Evolutionary conservation across 495 filamentous ascomycete species (phyloP).

Genomic region (Aspergillus conjunctus): DNA sequence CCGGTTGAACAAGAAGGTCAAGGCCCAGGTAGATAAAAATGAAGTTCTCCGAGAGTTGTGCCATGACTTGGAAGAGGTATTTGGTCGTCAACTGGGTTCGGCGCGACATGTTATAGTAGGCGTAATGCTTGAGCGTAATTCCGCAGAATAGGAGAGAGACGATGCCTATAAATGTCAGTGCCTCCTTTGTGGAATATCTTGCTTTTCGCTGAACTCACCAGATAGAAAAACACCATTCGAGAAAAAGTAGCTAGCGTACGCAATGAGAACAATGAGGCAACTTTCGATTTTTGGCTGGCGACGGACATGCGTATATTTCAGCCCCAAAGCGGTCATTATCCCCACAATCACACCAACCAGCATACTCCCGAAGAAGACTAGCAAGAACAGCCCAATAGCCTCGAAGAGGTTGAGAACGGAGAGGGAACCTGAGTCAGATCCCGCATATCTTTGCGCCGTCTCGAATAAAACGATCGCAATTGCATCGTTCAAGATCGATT

Average conservation of each 20-base stretch:
- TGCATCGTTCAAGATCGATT: slow-evolving; percentile 97
- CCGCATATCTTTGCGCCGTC: slow-evolving; percentile 84
- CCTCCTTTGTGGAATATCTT: not conserved
- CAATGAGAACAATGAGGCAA: slow-evolving; percentile 87
- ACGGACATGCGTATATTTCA: slow-evolving; percentile 92
- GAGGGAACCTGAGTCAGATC: slow-evolving; percentile 61
- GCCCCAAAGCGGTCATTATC: slow-evolving; percentile 77
- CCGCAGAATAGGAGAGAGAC: slow-evolving; percentile 96
- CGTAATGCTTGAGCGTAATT: slow-evolving; percentile 97
- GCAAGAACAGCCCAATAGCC: slow-evolving; percentile 89
- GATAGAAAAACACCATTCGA: slow-evolving; percentile 93
- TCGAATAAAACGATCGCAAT: slow-evolving; percentile 98
- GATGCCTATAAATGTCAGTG: slow-evolving; percentile 65
- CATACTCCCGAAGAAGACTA: slow-evolving; percentile 94
- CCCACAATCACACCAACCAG: slow-evolving; percentile 85
- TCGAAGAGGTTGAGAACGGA: slow-evolving; percentile 79
- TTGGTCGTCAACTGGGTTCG: slow-evolving; percentile 97
- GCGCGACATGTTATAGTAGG: slow-evolving; percentile 99
- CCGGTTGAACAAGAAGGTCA: slow-evolving; percentile 85
- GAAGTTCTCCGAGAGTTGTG: slow-evolving; percentile 96
- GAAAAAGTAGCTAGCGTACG: slow-evolving; percentile 96
- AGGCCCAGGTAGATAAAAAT: slow-evolving; percentile 98
- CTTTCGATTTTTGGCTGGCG: slow-evolving; percentile 96
- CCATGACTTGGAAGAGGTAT: slow-evolving; percentile 92
- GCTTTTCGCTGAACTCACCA: slow-evolving; percentile 58